phyloP scores from a whole-genome alignment of 768 basidiomycete genomes.

The Hemileccinum rubropunctum region DNA sequence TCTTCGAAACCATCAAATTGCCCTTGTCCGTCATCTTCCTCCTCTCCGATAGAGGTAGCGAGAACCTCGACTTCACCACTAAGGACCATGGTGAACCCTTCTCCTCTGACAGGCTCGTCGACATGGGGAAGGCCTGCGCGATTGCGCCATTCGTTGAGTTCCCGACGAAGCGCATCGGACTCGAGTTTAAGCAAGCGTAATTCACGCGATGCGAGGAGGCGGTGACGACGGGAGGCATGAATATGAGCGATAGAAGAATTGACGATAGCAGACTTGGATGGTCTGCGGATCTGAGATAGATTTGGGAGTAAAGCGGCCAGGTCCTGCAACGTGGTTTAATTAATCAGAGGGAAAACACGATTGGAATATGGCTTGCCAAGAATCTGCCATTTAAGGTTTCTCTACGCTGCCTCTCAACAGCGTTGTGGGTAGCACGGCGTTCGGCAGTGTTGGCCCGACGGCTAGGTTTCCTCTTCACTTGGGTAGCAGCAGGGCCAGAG shows the following conservation, averaged over 20 bases:
- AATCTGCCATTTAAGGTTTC: constrained; percentile 94
- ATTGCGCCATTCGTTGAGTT: constrained; percentile 92
- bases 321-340: constrained; percentile 48
- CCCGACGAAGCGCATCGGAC: constrained; percentile 81
- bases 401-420: constrained; percentile 89
- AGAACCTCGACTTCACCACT: constrained; percentile 70
- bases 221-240: constrained; percentile 77
- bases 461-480: constrained; percentile 75
- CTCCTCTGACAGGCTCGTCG: constrained; percentile 70
- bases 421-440: constrained; percentile 94
- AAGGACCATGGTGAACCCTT: constrained; percentile 70
- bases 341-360: constrained; percentile 8
- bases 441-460: constrained; percentile 95
- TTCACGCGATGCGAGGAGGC: constrained; percentile 77
- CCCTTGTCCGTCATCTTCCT: constrained; percentile 47
- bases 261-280: constrained; percentile 95
- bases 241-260: constrained; percentile 92
- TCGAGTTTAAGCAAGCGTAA: constrained; percentile 77
- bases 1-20: constrained; percentile 39
- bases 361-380: constrained; percentile 51
- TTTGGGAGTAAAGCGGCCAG: constrained; percentile 91
- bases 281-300: constrained; percentile 86
- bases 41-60: constrained; percentile 50
- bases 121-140: constrained; percentile 67
- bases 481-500: constrained; percentile 28